Base-by-base conservation (phyloP, 2,329 filamentous ascomycete genomes). In the Phialophora expanda region DNA sequence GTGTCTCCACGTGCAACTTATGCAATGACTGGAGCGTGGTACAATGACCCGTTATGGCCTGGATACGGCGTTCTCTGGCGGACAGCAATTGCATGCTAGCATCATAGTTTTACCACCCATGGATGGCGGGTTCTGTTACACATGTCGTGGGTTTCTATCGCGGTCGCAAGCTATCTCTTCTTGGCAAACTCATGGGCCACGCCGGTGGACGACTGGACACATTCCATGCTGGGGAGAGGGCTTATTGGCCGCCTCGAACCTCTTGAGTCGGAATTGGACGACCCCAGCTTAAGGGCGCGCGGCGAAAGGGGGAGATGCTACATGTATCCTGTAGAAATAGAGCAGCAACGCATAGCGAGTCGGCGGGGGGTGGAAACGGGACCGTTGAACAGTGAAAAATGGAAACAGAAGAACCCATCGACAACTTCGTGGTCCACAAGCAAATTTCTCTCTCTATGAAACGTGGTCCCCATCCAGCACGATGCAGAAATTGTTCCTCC, bases 401-500 rank as follows among this genome's bases (percentile, higher is more conserved):
- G 26, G 56, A 58, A 58, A 58, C 56, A 53, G 58, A 53, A 61
- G 46, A 61, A 20, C 22, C n/a, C 28, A 38, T 32, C 24, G 41
- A 28, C 24, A 20, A 20, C 20, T 12, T 41, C 26, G 46, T 28
- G 12, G 26, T 24, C 24, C 38, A 20, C 41, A 9, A 32, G 20
- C 38, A n/a, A 7, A 7, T 17, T 41, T n/a, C 14, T 1, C 17
- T 50, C 24, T 26, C 50, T 20, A n/a, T 30, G n/a, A 41, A 20
- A 24, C 17, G 12, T 59, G 12, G 20, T 34, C 46, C 4, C 32
- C 46, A 17, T 61, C 58, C n/a, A 97, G 77, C 17, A 92, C 85
- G 72, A 98, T 88, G 14, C 90, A 88, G 77, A 98, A 99, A 75
- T 99, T 98, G 78, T 99, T 99, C 76, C 93, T 87, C 26, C 83